Evolutionary conservation across 306 rosid genomes (phyloP), one percentile per base, ranked within the genome.

Genomic region (Sophora flavescens): DNA sequence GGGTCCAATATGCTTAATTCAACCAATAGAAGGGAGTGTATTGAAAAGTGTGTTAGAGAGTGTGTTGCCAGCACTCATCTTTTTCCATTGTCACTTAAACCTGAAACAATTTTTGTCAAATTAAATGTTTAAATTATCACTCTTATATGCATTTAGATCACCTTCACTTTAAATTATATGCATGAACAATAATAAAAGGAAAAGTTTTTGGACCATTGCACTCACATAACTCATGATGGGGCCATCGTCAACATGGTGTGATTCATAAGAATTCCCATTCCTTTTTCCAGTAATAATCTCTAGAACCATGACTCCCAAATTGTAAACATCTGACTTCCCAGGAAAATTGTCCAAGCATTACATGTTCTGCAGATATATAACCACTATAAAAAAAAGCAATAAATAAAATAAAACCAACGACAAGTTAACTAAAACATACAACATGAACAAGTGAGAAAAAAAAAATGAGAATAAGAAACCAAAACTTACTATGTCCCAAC

Each of bases 401-500:
- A n/a, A n/a, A n/a, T n/a, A 10, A 0, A 3, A 1, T 4, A 32
- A 6, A 12, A 44, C 0, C 8, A 66, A 12, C 10, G 13, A 16
- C 0, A 32, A n/a, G 4, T 44, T 41, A 57, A 3, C 22, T 17
- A 5, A 60, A 28, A 8, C 1, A 22, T 54, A 7, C 0, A 0
- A 3, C n/a, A 0, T 4, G 0, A 6, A 8, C 3, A 53, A 36
- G 1, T 16, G 12, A 17, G 8, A 64, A 4, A 16, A 6, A 12
- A 6, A 22, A n/a, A 0, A 28, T 47, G 2, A 22, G 36, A 0
- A n/a, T 3, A n/a, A 12, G 8, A 3, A 63, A 5, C 4, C 0
- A 17, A 58, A 5, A 78, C 94, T 85, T 88, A 91, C 91, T 65
- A 82, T 3, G 88, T 91, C 18, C 91, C 91, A 35, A 82, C 89